Conservation (phyloP, 768 basidiomycete species). For the Solioccasus polychromus region DNA sequence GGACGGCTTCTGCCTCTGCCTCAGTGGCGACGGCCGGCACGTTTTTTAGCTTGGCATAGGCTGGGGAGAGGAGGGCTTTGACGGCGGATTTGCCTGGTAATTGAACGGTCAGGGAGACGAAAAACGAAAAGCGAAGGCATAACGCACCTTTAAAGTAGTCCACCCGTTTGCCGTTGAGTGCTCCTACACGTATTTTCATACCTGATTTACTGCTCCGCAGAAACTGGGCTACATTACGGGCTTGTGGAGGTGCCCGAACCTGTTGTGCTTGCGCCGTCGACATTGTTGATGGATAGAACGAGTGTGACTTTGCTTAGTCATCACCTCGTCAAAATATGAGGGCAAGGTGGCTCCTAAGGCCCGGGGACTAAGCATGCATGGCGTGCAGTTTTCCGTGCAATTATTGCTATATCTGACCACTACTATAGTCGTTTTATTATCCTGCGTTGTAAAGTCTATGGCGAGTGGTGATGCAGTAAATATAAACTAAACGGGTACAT, state of each 20-base stretch:
- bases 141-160: slow-evolving; percentile 96
- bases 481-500: neutral
- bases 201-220: slow-evolving; percentile 83
- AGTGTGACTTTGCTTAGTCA: too few species aligned
- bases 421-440: too few species aligned
- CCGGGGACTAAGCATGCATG: too few species aligned
- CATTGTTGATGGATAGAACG: slow-evolving; percentile 22
- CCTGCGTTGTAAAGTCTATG: too few species aligned
- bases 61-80: slow-evolving; percentile 88
- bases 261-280: slow-evolving; percentile 62
- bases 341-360: too few species aligned
- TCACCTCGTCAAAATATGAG: too few species aligned
- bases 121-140: neutral
- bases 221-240: slow-evolving; percentile 82
- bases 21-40: slow-evolving; percentile 73
- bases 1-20: slow-evolving; percentile 64
- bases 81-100: slow-evolving; percentile 83
- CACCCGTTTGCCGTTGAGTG: slow-evolving; percentile 88
- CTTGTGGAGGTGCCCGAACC: slow-evolving; percentile 71
- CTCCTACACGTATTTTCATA: slow-evolving; percentile 86
- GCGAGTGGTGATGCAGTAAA: too few species aligned
- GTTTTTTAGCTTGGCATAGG: slow-evolving; percentile 85
- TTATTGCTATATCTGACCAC: too few species aligned
- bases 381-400: too few species aligned
- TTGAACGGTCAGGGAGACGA: neutral